Evolutionary conservation across 2,329 filamentous ascomycete species (phyloP), one percentile per base, ranked within the genome.

Genomic region (Claviceps sp.): DNA sequence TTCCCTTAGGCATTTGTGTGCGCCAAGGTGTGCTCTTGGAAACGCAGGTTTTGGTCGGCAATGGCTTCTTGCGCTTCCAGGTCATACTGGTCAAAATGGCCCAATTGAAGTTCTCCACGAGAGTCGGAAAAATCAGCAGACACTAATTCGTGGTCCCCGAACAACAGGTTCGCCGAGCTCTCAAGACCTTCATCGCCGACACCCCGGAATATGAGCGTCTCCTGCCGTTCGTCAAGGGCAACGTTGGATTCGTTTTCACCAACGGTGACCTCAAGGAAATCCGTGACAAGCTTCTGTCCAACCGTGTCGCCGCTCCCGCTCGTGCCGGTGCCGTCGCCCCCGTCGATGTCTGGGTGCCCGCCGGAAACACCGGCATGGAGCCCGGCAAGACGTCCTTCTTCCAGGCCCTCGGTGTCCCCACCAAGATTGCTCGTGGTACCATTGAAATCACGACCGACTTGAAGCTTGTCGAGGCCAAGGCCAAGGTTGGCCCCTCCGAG

Each of bases 341-440:
- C 62, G 75, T 70, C 68, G 94, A 98, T 74, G 93, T 98, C 71
- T 98, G 77, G 79, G 73, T 98, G 63, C 93, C 93, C 62, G 93
- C 90, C 64, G 93, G 93, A 76, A 98, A 98, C 87, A 98, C 93
- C 68, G 93, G 93, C 78, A 98, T 98, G 93, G 93, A 98, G 76
- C 94, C 93, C 71, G 94, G 94, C 75, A 98, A 98, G 87, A 98
- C 93, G 69, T 97, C 93, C 71, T 98, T 98, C 89, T 98, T 98
- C 90, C 93, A 98, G 85, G 93, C 93, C 68, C 93, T 98, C 76
- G 91, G 91, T 89, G 89, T 98, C 72, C 93, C 93, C 71, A 98
- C 93, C 83, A 98, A 98, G 89, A 98, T 98, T 78, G 93, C 93
- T 72, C 93, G 93, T 95, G 94, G 93, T 94, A 98, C 93, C 77